Evolutionary conservation across 192 early-diverging fungal genomes (phyloP), one percentile per base, ranked within the genome.

Genomic region (Linnemannia exigua): DNA sequence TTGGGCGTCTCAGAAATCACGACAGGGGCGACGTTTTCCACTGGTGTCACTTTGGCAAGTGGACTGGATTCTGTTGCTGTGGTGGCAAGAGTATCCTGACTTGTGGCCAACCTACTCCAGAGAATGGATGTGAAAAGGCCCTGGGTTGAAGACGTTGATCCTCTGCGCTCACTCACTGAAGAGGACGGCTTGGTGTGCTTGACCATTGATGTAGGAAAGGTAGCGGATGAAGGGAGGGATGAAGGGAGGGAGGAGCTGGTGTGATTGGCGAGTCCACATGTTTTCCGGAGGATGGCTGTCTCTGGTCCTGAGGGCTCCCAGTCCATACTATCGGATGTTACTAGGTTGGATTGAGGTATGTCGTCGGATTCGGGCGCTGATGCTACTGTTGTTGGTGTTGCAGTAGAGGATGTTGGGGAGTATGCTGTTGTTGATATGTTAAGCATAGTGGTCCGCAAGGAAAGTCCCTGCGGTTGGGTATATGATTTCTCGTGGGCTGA

Each of bases 271-370:
- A 51, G 11, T 25, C 36, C 41, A 36, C 25, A 58, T 51, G 70
- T 22, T 73, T 38, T 67, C 15, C 76, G 70, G 19, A 79, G 7
- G 46, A 51, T 70, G 28, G 44, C 17, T 6, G 70, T 75, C 22
- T 86, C 84, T 48, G 78, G 84, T 19, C 78, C 84, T 35, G 84
- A 72, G 0, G 84, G 84, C 35, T 77, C 77, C 84, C 84, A 86
- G 31, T 76, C 84, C 84, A 80, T 76, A 37, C 25, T 41, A 14
- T 67, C 67, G 8, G n/a, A 37, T 2, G 54, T 61, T 25, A 51
- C 52, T 25, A 48, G 37, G 31, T 63, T 51, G 3, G 25, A 20
- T 16, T 2, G n/a, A 31, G 76, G 9, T 2, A 46, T 54, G 51
- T 7, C 33, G 50, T 69, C 20, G 4, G 75, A 28, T 3, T 51